These are phyloP conservation scores for Dictyophora rubrovolvata DNA, from an alignment of 768 basidiomycete species.

Conservation along the genomic window DNA sequence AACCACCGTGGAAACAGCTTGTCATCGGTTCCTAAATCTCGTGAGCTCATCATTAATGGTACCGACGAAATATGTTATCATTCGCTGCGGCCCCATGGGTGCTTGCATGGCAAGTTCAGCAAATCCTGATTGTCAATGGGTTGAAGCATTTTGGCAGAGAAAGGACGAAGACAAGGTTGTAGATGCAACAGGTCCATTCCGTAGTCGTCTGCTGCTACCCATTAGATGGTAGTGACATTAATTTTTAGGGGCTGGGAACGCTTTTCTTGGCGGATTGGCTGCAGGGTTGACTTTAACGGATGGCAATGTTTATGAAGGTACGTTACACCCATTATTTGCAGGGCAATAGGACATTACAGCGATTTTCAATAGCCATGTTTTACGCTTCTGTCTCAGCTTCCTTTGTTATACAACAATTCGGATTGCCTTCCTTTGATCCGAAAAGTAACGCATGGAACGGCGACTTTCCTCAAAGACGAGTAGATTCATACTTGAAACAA, in stretches of 20 bases:
- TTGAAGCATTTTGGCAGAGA: conserved; percentile 64
- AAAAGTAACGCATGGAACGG: conserved; percentile 49
- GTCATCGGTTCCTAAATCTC: conserved; percentile 47
- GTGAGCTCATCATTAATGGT: conserved; percentile 15
- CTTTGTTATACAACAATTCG: conserved; percentile 72
- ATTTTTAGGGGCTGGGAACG: conserved; percentile 76
- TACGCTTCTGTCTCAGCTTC: conserved; percentile 76
- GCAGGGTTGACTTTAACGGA: conserved; percentile 53
- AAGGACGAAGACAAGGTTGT: conserved; percentile 40
- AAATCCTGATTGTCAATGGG: conserved; percentile 43
- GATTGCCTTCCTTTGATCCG: conserved; percentile 46
- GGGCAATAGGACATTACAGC: conserved; percentile 10
- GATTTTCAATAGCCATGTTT: conserved; percentile 41
- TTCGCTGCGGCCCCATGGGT: conserved; percentile 66
- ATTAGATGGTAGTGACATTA: no score
- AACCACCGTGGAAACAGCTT: conserved; percentile 60
- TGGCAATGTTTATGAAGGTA: conserved; percentile 61
- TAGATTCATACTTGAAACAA: conserved; percentile 23
- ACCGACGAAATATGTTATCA: conserved; percentile 48
- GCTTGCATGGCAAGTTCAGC: conserved; percentile 46
- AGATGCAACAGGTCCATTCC: conserved; percentile 72
- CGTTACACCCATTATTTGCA: conserved; percentile 11
- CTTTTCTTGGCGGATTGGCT: conserved; percentile 75
- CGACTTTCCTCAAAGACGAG: conserved; percentile 49
- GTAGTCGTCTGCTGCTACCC: no score